Conservation (phyloP, 2,329 filamentous ascomycete genomes). For the Peltaster fructicola region DNA sequence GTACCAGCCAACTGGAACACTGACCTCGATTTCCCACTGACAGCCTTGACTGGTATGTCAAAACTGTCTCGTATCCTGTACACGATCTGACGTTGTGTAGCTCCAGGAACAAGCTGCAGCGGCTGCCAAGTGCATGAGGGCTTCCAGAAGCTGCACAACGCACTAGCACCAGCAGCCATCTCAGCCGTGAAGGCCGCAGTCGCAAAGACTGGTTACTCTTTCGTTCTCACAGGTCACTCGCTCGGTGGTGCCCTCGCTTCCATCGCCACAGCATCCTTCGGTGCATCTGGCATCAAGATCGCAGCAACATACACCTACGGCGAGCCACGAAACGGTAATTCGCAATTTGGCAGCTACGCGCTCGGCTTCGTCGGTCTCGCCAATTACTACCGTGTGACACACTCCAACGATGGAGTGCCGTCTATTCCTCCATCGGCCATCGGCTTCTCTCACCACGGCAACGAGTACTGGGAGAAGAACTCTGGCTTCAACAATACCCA, state of each 20-base stretch:
- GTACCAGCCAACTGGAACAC: slow-evolving; percentile 45
- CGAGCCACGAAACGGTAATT: slow-evolving; percentile 46
- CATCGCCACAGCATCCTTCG: slow-evolving; percentile 40
- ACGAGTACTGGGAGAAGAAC: slow-evolving; percentile 43
- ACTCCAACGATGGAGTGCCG: slow-evolving; percentile 49
- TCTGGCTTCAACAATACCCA: slow-evolving; percentile 1
- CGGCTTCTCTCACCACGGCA: slow-evolving; percentile 47
- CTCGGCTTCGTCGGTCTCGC: slow-evolving; percentile 34
- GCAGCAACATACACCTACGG: slow-evolving; percentile 50
- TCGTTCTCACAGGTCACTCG: slow-evolving; percentile 50
- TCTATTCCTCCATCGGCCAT: slow-evolving; percentile 44
- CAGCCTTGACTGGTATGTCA: slow-evolving; percentile 20
- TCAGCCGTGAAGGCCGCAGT: slow-evolving; percentile 28
- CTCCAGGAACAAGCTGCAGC: slow-evolving; percentile 17
- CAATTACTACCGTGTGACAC: slow-evolving; percentile 46
- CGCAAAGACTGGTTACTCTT: slow-evolving; percentile 28
- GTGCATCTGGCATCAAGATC: slow-evolving; percentile 27
- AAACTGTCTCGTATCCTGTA: too few relatives aligned
- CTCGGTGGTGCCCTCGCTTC: slow-evolving; percentile 49
- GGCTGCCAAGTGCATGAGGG: slow-evolving; percentile 39
- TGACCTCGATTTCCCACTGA: slow-evolving; percentile 30
- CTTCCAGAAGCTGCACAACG: slow-evolving; percentile 42
- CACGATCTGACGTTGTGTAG: too few relatives aligned
- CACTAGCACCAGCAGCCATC: slow-evolving; percentile 29
- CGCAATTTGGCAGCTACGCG: slow-evolving; percentile 36